Percentiles rank a stretch among this genome's conserved stretches.
These are phyloP conservation scores for Monosporascus sp. DNA, from an alignment of 2,329 filamentous ascomycete genomes.

Conservation along the genomic window DNA sequence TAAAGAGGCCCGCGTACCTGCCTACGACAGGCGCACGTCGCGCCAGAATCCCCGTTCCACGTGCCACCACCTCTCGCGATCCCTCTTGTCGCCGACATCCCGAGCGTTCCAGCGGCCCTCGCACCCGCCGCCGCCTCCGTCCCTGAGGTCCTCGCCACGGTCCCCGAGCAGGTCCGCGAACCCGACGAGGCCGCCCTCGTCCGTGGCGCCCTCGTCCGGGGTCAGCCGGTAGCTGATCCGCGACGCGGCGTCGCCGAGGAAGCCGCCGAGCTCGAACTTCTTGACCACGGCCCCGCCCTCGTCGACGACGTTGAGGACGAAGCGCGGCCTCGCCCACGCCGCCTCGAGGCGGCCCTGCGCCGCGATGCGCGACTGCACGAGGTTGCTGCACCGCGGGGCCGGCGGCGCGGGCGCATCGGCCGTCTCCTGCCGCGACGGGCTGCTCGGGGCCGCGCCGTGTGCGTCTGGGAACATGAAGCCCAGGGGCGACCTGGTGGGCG, in stretches of 20 bases:
- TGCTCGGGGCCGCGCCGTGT: neutral
- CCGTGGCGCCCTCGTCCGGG: slow-evolving; percentile 51
- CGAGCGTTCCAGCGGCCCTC: slow-evolving; percentile 42
- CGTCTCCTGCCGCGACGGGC: neutral
- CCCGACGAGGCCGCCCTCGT: slow-evolving; percentile 51
- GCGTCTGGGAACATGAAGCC: slow-evolving; percentile 1
- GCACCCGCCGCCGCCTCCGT: slow-evolving; percentile 36
- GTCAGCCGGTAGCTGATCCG: slow-evolving; percentile 55
- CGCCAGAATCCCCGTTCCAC: slow-evolving; percentile 43
- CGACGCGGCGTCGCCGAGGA: slow-evolving; percentile 55
- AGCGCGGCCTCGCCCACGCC: slow-evolving; percentile 48
- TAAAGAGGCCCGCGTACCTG: too few species aligned
- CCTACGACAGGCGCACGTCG: slow-evolving; percentile 13
- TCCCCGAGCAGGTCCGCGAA: slow-evolving; percentile 45
- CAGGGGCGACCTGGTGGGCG: slow-evolving; percentile 20
- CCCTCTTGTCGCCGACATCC: slow-evolving; percentile 36
- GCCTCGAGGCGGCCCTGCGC: slow-evolving; percentile 62
- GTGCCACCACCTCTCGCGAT: slow-evolving; percentile 47
- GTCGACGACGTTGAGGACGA: slow-evolving; percentile 53
- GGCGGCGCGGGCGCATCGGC: too few species aligned
- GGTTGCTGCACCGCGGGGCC: slow-evolving; percentile 36
- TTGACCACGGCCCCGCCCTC: slow-evolving; percentile 47
- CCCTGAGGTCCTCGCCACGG: slow-evolving; percentile 38
- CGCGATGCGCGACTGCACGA: slow-evolving; percentile 50
- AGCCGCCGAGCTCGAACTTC: slow-evolving; percentile 52